Evolutionary conservation across 1,139 yeast genomes (phyloP).

Genomic region (Sugiyamaella grinbergsii): DNA sequence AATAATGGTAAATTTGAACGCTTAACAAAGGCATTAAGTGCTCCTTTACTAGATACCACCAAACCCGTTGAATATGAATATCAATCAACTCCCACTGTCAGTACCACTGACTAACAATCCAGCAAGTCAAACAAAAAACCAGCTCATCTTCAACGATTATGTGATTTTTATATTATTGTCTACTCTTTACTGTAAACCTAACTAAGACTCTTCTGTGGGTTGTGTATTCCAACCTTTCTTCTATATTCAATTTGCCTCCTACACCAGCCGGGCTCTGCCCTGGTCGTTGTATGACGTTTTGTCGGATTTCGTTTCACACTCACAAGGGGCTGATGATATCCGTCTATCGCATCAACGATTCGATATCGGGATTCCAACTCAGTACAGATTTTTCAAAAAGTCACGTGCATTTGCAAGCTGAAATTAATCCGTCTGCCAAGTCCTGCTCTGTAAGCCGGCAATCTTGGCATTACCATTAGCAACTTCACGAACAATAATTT

Average conservation of each 20-base stretch:
- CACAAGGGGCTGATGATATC: too few relatives aligned
- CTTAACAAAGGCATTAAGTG: neutral
- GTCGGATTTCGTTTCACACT: too few relatives aligned
- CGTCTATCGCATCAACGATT: too few relatives aligned
- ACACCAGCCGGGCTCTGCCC: too few relatives aligned
- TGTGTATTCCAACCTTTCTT: too few relatives aligned
- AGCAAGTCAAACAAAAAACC: neutral
- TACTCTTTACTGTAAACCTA: too few relatives aligned
- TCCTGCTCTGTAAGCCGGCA: neutral
- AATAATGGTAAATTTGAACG: neutral
- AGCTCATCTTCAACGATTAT: neutral
- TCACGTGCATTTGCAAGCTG: conserved; percentile 2
- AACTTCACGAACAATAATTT: too few relatives aligned
- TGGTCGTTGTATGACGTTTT: too few relatives aligned
- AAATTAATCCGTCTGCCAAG: neutral
- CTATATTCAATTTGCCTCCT: too few relatives aligned
- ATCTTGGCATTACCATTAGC: neutral
- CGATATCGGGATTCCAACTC: too few relatives aligned
- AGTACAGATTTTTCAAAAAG: too few relatives aligned
- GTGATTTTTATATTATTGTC: neutral
- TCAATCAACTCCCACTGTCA: neutral
- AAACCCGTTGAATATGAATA: neutral
- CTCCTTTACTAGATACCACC: neutral
- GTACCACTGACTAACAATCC: neutral
- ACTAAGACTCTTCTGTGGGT: too few relatives aligned